Evolutionary conservation across 2,329 filamentous ascomycete genomes (phyloP), one percentile per base, ranked within the genome.

Genomic region (Fonsecaea multimorphosa): DNA sequence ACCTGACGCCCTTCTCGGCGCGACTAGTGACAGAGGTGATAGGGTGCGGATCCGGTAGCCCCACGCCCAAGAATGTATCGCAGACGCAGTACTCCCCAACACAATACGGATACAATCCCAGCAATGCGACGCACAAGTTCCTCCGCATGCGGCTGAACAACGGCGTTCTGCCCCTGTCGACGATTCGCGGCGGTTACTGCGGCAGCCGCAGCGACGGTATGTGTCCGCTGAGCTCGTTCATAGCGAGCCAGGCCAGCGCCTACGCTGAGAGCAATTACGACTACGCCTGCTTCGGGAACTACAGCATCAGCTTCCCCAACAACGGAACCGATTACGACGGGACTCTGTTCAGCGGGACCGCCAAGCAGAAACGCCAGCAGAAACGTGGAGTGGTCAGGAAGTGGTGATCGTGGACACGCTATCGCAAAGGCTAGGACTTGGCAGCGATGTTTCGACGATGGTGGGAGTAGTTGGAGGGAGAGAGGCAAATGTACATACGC

Each of bases 1-100:
- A 83, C 53, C 70, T 86, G 58, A 85, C 84, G 0, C 85, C 85
- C 1, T 87, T 86, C 67, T 84, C 83, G 24, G 84, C 80, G 2
- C 80, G 83, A 19, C 77, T 87, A 32, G 77, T 85, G 52, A 85
- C 85, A 1, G 85, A 87, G 74, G 79, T 85, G 31, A 83, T 86
- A 68, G 84, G 82, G 36, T 87, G 85, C 70, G 74, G 77, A 2
- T 62, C 67, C 0, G 56, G 77, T 0, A 64, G 80, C 54, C 82
- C 85, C 0, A 70, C 70, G 3, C 73, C 79, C 0, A 78, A 80
- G 8, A 51, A 11, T 1, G 29, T 40, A 1, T 49, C 53, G 44
- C 74, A 77, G 27, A 78, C 78, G 0, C 71, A 76, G 16, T 84
- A 84, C 73, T 77, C 76, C 46, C 76, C 78, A 0, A 72, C 68